Conservation (phyloP, 768 basidiomycete genomes). For the Phaffia tasmanica region DNA sequence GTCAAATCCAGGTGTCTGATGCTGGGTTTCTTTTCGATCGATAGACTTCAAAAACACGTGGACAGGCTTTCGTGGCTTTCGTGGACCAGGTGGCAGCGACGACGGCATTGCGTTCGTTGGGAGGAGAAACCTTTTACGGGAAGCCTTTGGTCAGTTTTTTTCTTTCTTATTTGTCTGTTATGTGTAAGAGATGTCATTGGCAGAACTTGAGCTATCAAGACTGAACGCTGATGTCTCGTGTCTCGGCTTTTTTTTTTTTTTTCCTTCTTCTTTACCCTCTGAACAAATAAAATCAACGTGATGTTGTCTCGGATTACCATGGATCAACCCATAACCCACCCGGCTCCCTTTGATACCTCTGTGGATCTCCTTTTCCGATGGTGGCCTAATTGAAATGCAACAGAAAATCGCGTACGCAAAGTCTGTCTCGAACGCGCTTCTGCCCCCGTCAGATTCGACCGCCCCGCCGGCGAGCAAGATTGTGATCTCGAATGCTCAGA, state of each 20-base stretch:
- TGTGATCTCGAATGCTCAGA: conserved; percentile 20
- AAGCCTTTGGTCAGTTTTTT: conserved; percentile 22
- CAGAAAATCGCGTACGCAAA: conserved; percentile 27
- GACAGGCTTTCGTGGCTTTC: conserved; percentile 25
- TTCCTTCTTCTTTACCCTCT: background rate
- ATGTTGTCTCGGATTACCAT: background rate
- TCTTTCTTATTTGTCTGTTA: background rate
- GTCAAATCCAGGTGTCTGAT: too few species aligned
- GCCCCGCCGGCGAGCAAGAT: conserved; percentile 14
- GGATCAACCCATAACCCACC: too few species aligned
- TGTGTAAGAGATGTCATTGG: background rate
- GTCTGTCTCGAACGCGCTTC: conserved; percentile 22
- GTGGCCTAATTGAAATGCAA: background rate
- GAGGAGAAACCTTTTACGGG: conserved; percentile 25
- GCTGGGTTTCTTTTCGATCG: too few species aligned
- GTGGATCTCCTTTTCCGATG: background rate
- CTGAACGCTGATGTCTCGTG: background rate
- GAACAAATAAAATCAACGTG: background rate
- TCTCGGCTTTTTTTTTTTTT: background rate
- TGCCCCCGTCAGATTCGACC: conserved; percentile 13
- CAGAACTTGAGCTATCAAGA: background rate
- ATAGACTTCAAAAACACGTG: conserved; percentile 22
- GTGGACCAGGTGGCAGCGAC: conserved; percentile 25
- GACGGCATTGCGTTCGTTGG: conserved; percentile 16
- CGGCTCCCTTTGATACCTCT: background rate